Evolutionary conservation across 192 early-diverging fungal genomes (phyloP).

Genomic region (Rhizoclosmatium globosum): DNA sequence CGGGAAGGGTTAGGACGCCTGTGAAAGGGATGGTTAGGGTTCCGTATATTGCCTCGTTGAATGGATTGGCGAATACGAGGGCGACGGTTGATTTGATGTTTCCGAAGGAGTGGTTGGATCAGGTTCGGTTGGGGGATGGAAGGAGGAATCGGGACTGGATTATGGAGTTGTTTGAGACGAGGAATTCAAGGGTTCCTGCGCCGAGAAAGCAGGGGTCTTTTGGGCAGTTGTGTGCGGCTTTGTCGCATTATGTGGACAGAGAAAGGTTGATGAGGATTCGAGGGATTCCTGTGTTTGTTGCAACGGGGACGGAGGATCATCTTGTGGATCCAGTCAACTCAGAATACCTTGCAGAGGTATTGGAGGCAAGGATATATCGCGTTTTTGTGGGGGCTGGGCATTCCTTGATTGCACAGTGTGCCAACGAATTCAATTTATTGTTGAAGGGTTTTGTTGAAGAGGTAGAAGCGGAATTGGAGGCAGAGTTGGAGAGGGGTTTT

Average conservation of each 20-base stretch:
- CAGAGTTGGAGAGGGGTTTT: too few relatives aligned
- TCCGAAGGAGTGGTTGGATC: conserved; percentile 39
- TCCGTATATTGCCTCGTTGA: conserved; percentile 25
- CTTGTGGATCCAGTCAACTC: conserved; percentile 30
- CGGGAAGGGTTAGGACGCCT: conserved; percentile 52
- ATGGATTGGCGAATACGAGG: conserved; percentile 4
- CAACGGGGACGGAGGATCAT: conserved; percentile 40
- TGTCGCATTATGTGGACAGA: conserved; percentile 11
- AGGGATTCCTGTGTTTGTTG: conserved; percentile 22
- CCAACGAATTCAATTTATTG: background rate
- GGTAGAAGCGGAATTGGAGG: too few relatives aligned
- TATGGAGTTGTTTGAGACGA: background rate
- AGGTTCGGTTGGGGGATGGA: conserved; percentile 6
- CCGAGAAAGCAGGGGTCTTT: conserved; percentile 14
- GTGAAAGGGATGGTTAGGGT: conserved; percentile 25
- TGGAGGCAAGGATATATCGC: conserved; percentile 4
- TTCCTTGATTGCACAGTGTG: background rate
- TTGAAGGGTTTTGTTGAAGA: background rate
- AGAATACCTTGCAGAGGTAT: conserved; percentile 28
- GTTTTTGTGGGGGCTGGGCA: conserved; percentile 4
- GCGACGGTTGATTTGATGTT: background rate
- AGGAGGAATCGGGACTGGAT: conserved; percentile 14
- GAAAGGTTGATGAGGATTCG: background rate
- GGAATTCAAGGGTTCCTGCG: background rate
- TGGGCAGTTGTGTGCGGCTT: conserved; percentile 5